These are phyloP conservation scores for Penicillium silybi DNA, from an alignment of 495 filamentous ascomycete species.

Conservation along the genomic window DNA sequence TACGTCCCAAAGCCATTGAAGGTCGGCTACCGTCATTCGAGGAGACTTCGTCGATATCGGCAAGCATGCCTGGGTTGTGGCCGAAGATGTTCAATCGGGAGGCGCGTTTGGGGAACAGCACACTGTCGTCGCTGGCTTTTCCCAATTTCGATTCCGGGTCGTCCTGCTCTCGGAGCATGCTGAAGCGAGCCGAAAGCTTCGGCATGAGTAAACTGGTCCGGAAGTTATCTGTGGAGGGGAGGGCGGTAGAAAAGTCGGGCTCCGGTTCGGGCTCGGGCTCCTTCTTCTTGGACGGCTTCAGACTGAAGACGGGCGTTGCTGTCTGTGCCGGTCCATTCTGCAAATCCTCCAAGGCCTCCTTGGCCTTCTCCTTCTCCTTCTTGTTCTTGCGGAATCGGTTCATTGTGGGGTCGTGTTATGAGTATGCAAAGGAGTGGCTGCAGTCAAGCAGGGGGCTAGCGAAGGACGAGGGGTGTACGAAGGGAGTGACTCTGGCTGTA, in stretches of 20 bases:
- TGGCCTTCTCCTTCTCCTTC: constrained; percentile 43
- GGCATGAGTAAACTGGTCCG: constrained; percentile 97
- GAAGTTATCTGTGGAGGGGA: constrained; percentile 86
- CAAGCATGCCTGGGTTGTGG: constrained; percentile 51
- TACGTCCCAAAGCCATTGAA: constrained; percentile 48
- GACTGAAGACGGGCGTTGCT: constrained; percentile 18
- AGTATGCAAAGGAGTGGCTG: constrained; percentile 3
- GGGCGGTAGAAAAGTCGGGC: constrained; percentile 65
- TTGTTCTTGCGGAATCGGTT: constrained; percentile 72
- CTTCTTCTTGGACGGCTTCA: constrained; percentile 56
- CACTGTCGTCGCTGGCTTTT: constrained; percentile 92
- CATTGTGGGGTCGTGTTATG: constrained; percentile 42
- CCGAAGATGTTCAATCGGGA: constrained; percentile 61
- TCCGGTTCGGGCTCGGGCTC: constrained; percentile 50
- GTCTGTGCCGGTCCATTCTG: constrained; percentile 11
- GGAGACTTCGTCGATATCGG: constrained; percentile 85
- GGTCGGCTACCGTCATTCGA: constrained; percentile 67
- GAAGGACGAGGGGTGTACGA: not conserved
- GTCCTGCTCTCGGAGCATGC: constrained; percentile 92
- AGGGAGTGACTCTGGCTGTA: constrained; percentile 5
- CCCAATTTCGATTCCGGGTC: constrained; percentile 82
- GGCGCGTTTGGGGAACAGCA: constrained; percentile 75
- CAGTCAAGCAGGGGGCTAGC: not conserved
- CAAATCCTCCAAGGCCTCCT: constrained; percentile 24
- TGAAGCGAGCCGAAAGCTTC: constrained; percentile 90